Evolutionary conservation across 2,329 filamentous ascomycete species (phyloP).

Genomic region (Arthrinium phaeospermum): DNA sequence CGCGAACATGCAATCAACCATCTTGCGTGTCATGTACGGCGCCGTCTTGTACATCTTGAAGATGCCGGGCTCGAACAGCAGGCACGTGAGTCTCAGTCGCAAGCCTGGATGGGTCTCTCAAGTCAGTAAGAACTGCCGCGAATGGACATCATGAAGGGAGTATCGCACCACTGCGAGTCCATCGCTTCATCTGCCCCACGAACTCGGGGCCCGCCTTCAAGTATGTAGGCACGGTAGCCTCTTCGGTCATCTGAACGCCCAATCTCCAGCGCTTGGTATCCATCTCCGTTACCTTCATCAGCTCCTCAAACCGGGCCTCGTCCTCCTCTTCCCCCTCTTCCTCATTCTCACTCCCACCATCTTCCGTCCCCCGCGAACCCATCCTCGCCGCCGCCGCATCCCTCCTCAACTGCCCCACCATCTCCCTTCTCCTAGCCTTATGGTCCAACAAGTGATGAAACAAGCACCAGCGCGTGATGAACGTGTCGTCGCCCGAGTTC

Average conservation of each 20-base stretch:
- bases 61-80: not conserved
- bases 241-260: not conserved
- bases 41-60: not conserved
- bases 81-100: not conserved
- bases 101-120: not conserved
- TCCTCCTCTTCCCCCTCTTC: too few species aligned
- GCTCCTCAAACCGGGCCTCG: not conserved
- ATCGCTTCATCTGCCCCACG: not conserved
- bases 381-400: not conserved
- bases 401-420: not conserved
- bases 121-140: not conserved
- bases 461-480: not conserved
- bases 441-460: not conserved
- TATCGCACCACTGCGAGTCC: not conserved
- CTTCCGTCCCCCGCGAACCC: not conserved
- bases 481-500: conserved; percentile 6
- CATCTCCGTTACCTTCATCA: not conserved
- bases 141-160: not conserved
- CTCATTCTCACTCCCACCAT: not conserved
- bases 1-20: not conserved
- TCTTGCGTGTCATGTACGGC: not conserved
- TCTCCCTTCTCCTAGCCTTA: not conserved
- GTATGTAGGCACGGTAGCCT: not conserved
- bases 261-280: not conserved
- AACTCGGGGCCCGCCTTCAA: not conserved